A percentile compares a stretch with the other conserved stretches of the same genome.
phyloP scores from a whole-genome alignment of 345 rosid species.

The Boechera divaricarpa region DNA sequence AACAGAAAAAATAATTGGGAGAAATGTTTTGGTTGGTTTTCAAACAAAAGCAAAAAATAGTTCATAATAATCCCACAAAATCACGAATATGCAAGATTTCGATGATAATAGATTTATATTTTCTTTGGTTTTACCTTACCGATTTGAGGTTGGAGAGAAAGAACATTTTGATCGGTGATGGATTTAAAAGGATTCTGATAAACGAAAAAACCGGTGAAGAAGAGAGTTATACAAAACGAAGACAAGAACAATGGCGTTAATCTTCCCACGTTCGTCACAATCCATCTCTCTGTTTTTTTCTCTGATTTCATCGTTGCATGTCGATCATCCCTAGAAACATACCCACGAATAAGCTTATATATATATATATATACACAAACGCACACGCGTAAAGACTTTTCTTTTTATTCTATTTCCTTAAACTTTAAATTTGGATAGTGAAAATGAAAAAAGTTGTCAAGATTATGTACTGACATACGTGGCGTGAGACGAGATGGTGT shows the following conservation, averaged over 20 bases:
- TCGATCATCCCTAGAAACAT: slow-evolving; percentile 41
- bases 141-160: slow-evolving; percentile 37
- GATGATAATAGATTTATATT: neutral
- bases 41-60: neutral
- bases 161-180: slow-evolving; percentile 41
- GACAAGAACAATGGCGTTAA: slow-evolving; percentile 54
- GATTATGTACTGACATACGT: slow-evolving; percentile 27
- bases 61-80: neutral
- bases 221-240: slow-evolving; percentile 53
- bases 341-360: slow-evolving; percentile 9
- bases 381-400: neutral
- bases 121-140: slow-evolving; percentile 41
- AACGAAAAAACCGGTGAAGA: slow-evolving; percentile 60
- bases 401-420: slow-evolving; percentile 15
- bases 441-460: too few relatives aligned
- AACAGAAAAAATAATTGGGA: neutral
- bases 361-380: neutral
- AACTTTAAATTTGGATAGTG: neutral
- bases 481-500: neutral
- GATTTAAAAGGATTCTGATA: slow-evolving; percentile 56
- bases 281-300: slow-evolving; percentile 43
- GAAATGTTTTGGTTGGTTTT: neutral
- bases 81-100: neutral
- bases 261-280: slow-evolving; percentile 42
- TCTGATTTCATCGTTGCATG: slow-evolving; percentile 48